phyloP scores from a whole-genome alignment of 352 stramenopile genomes.

The Phytophthora megakarya region DNA sequence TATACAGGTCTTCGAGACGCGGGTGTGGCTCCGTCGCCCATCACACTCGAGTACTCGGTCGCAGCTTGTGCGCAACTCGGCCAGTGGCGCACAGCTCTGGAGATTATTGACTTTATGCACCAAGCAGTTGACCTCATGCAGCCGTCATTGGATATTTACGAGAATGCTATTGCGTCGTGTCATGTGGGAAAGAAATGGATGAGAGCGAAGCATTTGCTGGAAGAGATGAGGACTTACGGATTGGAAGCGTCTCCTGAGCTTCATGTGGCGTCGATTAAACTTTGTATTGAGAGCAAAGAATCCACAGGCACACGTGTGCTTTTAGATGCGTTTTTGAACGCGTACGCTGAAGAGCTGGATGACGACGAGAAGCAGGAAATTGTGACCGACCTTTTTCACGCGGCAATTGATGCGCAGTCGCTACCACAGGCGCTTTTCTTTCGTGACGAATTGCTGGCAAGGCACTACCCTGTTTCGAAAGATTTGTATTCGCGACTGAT shows the following conservation, averaged over 20 bases:
- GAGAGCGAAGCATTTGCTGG: slow-evolving; percentile 67
- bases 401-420: slow-evolving; percentile 46
- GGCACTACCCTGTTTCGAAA: slow-evolving; percentile 37
- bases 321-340: slow-evolving; percentile 45
- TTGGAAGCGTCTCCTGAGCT: slow-evolving; percentile 62
- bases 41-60: slow-evolving; percentile 72
- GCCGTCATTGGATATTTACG: slow-evolving; percentile 67
- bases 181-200: slow-evolving; percentile 67
- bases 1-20: slow-evolving; percentile 63
- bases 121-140: slow-evolving; percentile 70
- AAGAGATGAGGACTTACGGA: slow-evolving; percentile 59
- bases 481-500: slow-evolving; percentile 52
- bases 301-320: slow-evolving; percentile 57
- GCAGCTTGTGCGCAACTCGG: slow-evolving; percentile 59
- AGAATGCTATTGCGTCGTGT: slow-evolving; percentile 70
- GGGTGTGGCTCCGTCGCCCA: slow-evolving; percentile 61
- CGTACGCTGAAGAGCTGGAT: slow-evolving; percentile 46
- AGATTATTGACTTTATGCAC: slow-evolving; percentile 79
- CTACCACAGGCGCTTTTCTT: slow-evolving; percentile 66
- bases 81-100: slow-evolving; percentile 54
- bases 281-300: slow-evolving; percentile 57
- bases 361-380: slow-evolving; percentile 44
- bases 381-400: slow-evolving; percentile 48
- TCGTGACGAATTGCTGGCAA: slow-evolving; percentile 49
- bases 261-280: slow-evolving; percentile 52